phyloP scores from a whole-genome alignment of 2,329 filamentous ascomycete species.

The Trichoderma breve region DNA sequence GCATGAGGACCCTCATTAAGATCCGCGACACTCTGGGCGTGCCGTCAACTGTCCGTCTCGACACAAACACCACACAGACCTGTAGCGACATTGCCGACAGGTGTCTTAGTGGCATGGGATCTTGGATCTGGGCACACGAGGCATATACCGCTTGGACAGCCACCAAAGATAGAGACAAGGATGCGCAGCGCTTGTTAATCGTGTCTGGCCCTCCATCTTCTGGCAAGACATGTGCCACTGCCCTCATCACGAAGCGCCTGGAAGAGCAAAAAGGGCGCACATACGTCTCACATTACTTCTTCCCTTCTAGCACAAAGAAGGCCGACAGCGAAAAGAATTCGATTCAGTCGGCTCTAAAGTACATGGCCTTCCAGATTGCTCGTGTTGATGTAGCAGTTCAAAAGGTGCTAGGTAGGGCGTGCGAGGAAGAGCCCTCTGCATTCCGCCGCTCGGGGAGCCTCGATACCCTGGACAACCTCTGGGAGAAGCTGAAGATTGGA shows the following conservation, averaged over 20 bases:
- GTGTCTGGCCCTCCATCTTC: neutral
- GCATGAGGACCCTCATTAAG: neutral
- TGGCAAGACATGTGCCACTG: neutral
- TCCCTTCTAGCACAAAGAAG: neutral
- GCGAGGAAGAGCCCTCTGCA: neutral
- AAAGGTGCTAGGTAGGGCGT: neutral
- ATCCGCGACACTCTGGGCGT: neutral
- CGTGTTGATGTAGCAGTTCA: neutral
- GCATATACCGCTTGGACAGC: neutral
- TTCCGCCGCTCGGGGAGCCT: neutral
- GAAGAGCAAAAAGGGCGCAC: constrained; percentile 7
- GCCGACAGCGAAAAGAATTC: neutral
- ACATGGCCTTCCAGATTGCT: constrained; percentile 1
- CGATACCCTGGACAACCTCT: neutral
- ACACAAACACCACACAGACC: neutral
- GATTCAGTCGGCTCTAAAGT: neutral
- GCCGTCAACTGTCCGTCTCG: neutral
- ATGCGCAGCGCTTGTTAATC: neutral
- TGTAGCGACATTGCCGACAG: neutral
- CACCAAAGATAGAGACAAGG: neutral
- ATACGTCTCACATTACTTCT: neutral
- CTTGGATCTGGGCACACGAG: neutral
- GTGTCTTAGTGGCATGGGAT: neutral
- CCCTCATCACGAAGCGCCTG: neutral
- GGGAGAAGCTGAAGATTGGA: neutral